Base-by-base conservation (phyloP, 75 land plant species). In the Sequoia sempervirens region DNA sequence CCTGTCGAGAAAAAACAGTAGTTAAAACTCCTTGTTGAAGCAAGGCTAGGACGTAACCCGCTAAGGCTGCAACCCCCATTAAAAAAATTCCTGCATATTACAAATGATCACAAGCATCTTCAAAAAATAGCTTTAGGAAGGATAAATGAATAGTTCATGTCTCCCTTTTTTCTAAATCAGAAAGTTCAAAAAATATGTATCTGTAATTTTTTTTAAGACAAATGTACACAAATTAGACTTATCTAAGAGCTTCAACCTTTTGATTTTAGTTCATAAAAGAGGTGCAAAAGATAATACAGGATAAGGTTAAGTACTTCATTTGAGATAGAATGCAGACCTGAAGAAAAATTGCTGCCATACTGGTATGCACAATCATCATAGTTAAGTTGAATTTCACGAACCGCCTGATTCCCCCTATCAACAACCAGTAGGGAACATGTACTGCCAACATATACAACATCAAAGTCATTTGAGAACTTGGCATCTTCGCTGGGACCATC, bases 401-500 rank as follows among this genome's bases (percentile, higher is more conserved):
- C 90, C 30, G 94, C 93, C 53, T 85, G 92, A 86, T 92, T 95
- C 72, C 97, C 97, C 72, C 97, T 85, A 85, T 95, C 97, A 32
- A 91, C 84, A 80, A 95, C 89, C 47, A 94, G 88, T 23, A 95
- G 85, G 26, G 96, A 90, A 88, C 97, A 95, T 83, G 93, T 92
- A 80, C 96, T 94, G 68, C 87, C 89, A 69, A 95, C 75, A 46
- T 95, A 95, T 28, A 90, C 89, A 74, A 95, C 91, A 83, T 94
- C 94, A 86, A 95, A 95, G 84, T 95, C 97, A 87, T 89, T 89
- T 58, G 97, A 95, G 76, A 95, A 93, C 79, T 87, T 91, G 53
- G 96, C 96, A 74, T 95, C 93, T 82, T 88, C 91, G 81, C 97
- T 93, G 76, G 95, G 94, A 73, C 97, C 97, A 86, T 95, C 97